Percentiles rank a stretch among this genome's conserved stretches.
Evolutionary conservation across 768 basidiomycete species (phyloP).

Genomic region (Boletus fagicola): DNA sequence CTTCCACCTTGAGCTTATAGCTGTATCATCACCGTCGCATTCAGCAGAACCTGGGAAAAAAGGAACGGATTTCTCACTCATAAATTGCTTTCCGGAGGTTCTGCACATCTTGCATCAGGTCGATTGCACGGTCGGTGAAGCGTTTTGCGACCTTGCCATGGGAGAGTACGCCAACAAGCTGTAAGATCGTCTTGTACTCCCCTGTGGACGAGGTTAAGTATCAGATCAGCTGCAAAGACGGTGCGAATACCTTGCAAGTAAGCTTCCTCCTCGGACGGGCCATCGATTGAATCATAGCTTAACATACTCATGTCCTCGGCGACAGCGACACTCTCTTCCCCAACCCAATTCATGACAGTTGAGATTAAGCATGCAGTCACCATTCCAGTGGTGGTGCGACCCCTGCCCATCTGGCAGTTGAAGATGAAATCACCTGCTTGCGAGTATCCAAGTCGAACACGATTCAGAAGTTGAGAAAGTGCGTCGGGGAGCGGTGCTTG

Average conservation of each 20-base stretch:
- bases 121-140: constrained; percentile 83
- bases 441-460: constrained; percentile 58
- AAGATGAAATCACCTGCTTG: constrained; percentile 80
- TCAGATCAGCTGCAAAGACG: neutral
- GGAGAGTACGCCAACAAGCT: constrained; percentile 88
- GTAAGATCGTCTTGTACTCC: constrained; percentile 95
- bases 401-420: constrained; percentile 96
- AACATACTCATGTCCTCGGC: constrained; percentile 39
- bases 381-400: constrained; percentile 96
- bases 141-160: constrained; percentile 92
- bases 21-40: constrained; percentile 39
- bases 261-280: constrained; percentile 83
- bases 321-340: constrained; percentile 38
- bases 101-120: constrained; percentile 94
- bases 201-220: constrained; percentile 45
- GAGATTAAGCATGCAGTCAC: constrained; percentile 85
- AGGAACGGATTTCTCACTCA: constrained; percentile 55
- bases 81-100: constrained; percentile 94
- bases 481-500: constrained; percentile 92
- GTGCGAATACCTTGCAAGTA: constrained; percentile 70
- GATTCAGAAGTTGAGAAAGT: constrained; percentile 71
- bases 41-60: constrained; percentile 1
- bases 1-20: constrained; percentile 88
- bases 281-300: constrained; percentile 71
- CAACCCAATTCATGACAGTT: constrained; percentile 61